phyloP scores from a whole-genome alignment of 257 asterid genomes.

The Scutellaria minor region DNA sequence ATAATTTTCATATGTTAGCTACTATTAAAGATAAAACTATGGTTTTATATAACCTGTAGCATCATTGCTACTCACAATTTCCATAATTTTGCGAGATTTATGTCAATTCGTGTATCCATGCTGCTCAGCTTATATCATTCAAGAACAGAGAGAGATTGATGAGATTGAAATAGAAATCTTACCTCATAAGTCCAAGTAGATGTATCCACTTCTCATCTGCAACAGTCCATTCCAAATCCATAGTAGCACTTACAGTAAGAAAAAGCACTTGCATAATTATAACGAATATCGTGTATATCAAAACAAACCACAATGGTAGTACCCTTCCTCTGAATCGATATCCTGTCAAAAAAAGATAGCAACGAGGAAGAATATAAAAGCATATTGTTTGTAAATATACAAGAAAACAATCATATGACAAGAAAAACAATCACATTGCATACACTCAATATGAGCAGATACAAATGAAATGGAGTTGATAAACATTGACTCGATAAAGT shows the following conservation, averaged over 20 bases:
- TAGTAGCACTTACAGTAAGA: slow-evolving; percentile 51
- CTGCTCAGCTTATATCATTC: neutral
- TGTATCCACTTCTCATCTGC: slow-evolving; percentile 78
- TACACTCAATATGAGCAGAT: slow-evolving; percentile 12
- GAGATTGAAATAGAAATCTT: slow-evolving; percentile 34
- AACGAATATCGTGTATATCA: slow-evolving; percentile 54
- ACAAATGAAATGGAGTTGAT: slow-evolving; percentile 21
- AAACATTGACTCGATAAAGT: slow-evolving; percentile 15
- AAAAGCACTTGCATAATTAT: slow-evolving; percentile 57
- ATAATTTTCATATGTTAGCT: neutral
- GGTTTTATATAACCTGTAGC: neutral
- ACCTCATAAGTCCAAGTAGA: slow-evolving; percentile 76
- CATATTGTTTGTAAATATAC: neutral
- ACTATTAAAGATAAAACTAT: neutral
- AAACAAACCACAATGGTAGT: slow-evolving; percentile 66
- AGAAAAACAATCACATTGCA: slow-evolving; percentile 11
- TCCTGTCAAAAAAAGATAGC: slow-evolving; percentile 49
- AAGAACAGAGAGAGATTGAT: slow-evolving; percentile 11
- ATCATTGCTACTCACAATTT: neutral
- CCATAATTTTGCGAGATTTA: neutral
- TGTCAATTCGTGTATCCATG: neutral
- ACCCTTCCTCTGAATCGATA: slow-evolving; percentile 61
- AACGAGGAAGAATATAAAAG: slow-evolving; percentile 1
- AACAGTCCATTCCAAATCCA: slow-evolving; percentile 52
- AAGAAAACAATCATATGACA: too few relatives aligned